A percentile compares a stretch with the other conserved stretches of the same genome.
Conservation (phyloP, 75 land plant genomes). For the Pseudotsuga menziesii region DNA sequence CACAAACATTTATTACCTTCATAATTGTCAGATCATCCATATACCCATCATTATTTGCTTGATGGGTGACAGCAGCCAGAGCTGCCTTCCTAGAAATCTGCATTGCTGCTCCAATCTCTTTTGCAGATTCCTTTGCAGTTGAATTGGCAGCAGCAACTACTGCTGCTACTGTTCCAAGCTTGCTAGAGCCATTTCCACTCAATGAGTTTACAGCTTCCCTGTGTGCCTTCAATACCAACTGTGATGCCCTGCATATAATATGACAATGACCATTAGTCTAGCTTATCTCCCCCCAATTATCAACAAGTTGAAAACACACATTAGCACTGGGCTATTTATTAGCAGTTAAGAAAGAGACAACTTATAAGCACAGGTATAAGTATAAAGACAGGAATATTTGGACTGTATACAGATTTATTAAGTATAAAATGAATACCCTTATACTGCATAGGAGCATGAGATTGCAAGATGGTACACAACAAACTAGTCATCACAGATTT, state of each 20-base stretch:
- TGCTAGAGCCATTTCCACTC: constrained; percentile 86
- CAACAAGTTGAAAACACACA: not conserved
- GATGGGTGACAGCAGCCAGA: constrained; percentile 34
- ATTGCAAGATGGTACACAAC: no score
- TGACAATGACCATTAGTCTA: no score
- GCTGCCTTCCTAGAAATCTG: constrained; percentile 67
- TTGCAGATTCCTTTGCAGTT: constrained; percentile 79
- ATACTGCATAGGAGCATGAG: no score
- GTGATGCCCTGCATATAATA: constrained; percentile 67
- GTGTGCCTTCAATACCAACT: constrained; percentile 91
- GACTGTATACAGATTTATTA: not conserved
- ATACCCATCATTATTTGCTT: constrained; percentile 39
- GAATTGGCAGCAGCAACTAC: constrained; percentile 99
- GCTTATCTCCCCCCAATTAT: not conserved
- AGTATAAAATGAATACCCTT: no score
- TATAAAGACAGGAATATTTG: not conserved
- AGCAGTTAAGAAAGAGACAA: constrained; percentile 5
- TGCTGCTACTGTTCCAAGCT: constrained; percentile 91
- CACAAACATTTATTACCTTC: constrained; percentile 62
- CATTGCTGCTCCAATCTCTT: constrained; percentile 88
- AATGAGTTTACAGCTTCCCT: constrained; percentile 94
- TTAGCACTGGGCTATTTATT: not conserved
- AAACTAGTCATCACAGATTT: no score
- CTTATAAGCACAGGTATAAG: not conserved
- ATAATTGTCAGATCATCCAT: constrained; percentile 85